Conservation (phyloP, 495 filamentous ascomycete species). For the Achaetomiella virescens region DNA sequence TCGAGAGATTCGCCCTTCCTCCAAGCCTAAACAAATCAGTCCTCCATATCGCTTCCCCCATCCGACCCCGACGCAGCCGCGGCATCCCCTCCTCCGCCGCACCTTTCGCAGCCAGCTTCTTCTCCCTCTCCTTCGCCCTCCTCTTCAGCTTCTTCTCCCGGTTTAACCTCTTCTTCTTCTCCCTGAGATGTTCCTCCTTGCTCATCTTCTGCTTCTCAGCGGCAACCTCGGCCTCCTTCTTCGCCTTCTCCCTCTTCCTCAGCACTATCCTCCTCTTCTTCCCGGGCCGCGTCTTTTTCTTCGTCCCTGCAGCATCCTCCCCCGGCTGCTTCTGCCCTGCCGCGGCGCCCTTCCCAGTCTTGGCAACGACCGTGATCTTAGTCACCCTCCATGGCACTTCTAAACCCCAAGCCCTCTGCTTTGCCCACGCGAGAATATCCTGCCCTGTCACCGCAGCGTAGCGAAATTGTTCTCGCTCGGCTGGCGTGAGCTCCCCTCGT, state of each 20-base stretch:
- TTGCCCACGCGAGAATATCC: conserved; percentile 36
- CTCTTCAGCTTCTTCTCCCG: conserved; percentile 48
- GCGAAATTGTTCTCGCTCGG: conserved; percentile 28
- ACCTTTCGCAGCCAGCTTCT: conserved; percentile 33
- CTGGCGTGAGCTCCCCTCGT: conserved; percentile 27
- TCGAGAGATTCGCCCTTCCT: too few relatives aligned
- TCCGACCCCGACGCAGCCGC: conserved; percentile 1
- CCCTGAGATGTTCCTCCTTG: conserved; percentile 46
- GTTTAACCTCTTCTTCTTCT: conserved; percentile 50
- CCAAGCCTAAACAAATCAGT: too few relatives aligned
- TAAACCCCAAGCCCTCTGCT: conserved; percentile 44
- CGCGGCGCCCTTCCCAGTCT: background rate
- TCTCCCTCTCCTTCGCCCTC: conserved; percentile 44
- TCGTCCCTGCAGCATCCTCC: conserved; percentile 8
- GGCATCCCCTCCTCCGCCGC: conserved; percentile 3
- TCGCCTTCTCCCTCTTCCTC: conserved; percentile 31
- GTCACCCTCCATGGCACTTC: conserved; percentile 52
- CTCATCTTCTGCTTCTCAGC: conserved; percentile 24
- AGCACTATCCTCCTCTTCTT: conserved; percentile 50
- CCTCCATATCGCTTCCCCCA: background rate
- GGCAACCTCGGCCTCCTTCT: conserved; percentile 27
- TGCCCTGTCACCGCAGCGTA: conserved; percentile 40
- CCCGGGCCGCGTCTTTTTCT: conserved; percentile 40
- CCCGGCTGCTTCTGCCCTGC: background rate
- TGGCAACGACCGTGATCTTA: conserved; percentile 23